phyloP scores from a whole-genome alignment of 495 filamentous ascomycete genomes.

The Penicillium simplicissimum region DNA sequence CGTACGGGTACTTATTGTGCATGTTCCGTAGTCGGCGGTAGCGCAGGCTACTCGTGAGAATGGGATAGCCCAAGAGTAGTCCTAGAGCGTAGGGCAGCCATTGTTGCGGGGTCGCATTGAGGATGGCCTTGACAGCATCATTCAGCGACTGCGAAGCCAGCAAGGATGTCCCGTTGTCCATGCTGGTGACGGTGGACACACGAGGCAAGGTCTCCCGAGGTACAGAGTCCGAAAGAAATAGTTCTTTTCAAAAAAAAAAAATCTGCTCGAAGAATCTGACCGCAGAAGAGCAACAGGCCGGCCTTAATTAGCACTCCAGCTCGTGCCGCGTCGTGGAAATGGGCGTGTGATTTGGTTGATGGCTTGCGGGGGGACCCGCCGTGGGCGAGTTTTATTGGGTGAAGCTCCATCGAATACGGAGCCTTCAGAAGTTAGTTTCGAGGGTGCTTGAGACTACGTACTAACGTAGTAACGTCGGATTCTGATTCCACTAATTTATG shows the following conservation, averaged over 20 bases:
- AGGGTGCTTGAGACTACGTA: too few species aligned
- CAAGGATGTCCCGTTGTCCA: conserved; percentile 15
- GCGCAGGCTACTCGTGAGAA: conserved; percentile 45
- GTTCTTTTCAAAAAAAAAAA: not conserved
- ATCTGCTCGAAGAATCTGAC: not conserved
- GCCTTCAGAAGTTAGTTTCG: not conserved
- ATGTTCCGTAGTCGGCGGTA: conserved; percentile 48
- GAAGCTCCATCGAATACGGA: not conserved
- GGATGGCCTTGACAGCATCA: conserved; percentile 5
- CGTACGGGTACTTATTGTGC: conserved; percentile 50
- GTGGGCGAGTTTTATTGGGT: not conserved
- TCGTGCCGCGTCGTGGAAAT: not conserved
- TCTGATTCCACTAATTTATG: not conserved
- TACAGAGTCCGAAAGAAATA: not conserved
- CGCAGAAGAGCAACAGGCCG: not conserved
- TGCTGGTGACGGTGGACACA: conserved; percentile 2
- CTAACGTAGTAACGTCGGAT: too few species aligned
- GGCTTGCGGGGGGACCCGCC: not conserved
- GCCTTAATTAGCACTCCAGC: not conserved
- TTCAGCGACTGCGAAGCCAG: conserved; percentile 4
- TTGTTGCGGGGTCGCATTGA: conserved; percentile 18
- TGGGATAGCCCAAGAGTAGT: conserved; percentile 31
- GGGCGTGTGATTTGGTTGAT: not conserved
- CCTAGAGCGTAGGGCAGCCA: conserved; percentile 29
- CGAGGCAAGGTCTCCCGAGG: not conserved